Evolutionary conservation across 1,284 basidiomycete species (phyloP).

Genomic region (Megacollybia platyphylla): DNA sequence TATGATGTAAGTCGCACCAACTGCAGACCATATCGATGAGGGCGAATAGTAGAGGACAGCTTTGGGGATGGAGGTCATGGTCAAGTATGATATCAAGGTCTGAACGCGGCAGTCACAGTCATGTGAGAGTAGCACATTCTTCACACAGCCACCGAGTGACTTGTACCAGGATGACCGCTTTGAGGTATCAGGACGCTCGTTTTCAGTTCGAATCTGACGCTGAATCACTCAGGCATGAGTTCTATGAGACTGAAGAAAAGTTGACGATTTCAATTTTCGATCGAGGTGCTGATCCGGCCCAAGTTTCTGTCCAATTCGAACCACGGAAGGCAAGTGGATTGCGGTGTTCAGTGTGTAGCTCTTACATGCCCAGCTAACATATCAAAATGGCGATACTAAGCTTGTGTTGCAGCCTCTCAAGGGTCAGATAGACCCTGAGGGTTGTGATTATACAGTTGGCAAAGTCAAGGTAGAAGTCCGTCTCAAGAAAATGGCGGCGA

Average conservation of each 20-base stretch:
- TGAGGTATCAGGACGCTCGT: conserved; percentile 17
- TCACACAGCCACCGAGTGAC: conserved; percentile 1
- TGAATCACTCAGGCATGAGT: conserved; percentile 54
- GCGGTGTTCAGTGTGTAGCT: neutral
- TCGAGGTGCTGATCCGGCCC: conserved; percentile 55
- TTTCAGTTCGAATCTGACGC: too few species aligned
- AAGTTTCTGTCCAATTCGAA: conserved; percentile 53
- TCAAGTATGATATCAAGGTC: neutral
- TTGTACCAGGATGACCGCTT: conserved; percentile 20
- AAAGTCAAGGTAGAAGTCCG: conserved; percentile 77
- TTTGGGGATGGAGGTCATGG: conserved; percentile 28
- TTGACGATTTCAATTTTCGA: conserved; percentile 72
- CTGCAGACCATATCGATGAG: conserved; percentile 46
- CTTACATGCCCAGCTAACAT: conserved; percentile 32
- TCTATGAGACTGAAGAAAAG: conserved; percentile 74
- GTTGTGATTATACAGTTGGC: conserved; percentile 56
- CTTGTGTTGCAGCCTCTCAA: conserved; percentile 66
- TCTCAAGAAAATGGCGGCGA: conserved; percentile 47
- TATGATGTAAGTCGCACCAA: conserved; percentile 27
- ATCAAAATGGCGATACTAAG: conserved; percentile 49
- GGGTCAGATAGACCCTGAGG: conserved; percentile 61
- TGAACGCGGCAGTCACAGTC: too few species aligned
- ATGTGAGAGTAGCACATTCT: neutral
- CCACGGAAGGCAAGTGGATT: conserved; percentile 41
- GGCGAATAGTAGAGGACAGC: conserved; percentile 47